Percentiles rank a stretch among this genome's conserved stretches.
These are phyloP conservation scores for Peronosclerospora sorghi DNA, from an alignment of 352 stramenopile species.

Conservation along the genomic window DNA sequence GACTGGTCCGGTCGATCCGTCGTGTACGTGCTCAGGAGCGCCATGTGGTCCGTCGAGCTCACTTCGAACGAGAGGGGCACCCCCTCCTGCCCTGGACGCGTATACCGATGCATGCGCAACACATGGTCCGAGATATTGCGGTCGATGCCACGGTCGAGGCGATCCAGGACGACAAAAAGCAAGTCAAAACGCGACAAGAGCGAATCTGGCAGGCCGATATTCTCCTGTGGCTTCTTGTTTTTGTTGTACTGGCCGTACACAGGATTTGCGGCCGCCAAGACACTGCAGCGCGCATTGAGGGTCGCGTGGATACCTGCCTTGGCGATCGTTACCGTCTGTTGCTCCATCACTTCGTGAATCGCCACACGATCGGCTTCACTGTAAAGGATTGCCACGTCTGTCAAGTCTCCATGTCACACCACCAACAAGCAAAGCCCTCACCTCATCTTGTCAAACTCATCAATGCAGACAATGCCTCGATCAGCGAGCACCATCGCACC, in stretches of 20 bases:
- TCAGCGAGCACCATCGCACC: conserved; percentile 99
- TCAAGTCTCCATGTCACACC: neutral
- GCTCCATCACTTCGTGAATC: conserved; percentile 99
- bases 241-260: conserved; percentile 99
- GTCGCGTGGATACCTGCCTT: conserved; percentile 99
- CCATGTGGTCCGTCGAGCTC: conserved; percentile 71
- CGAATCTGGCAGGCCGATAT: conserved; percentile 98
- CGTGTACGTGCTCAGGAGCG: conserved; percentile 43
- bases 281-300: conserved; percentile 97
- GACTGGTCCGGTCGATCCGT: conserved; percentile 56
- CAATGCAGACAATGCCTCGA: conserved; percentile 97
- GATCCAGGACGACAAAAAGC: conserved; percentile 99
- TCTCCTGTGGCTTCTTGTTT: conserved; percentile 95
- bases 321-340: conserved; percentile 99
- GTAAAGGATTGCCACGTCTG: conserved; percentile 11
- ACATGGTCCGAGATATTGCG: conserved; percentile 96
- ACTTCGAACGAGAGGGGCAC: conserved; percentile 83
- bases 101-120: conserved; percentile 94
- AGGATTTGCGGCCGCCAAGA: conserved; percentile 98
- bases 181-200: conserved; percentile 99
- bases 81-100: conserved; percentile 73
- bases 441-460: conserved; percentile 99
- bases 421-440: conserved; percentile 6
- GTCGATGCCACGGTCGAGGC: conserved; percentile 91
- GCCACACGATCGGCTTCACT: conserved; percentile 95